These are phyloP conservation scores for Phytophthora melonis DNA, from an alignment of 352 stramenopile genomes.

Conservation along the genomic window DNA sequence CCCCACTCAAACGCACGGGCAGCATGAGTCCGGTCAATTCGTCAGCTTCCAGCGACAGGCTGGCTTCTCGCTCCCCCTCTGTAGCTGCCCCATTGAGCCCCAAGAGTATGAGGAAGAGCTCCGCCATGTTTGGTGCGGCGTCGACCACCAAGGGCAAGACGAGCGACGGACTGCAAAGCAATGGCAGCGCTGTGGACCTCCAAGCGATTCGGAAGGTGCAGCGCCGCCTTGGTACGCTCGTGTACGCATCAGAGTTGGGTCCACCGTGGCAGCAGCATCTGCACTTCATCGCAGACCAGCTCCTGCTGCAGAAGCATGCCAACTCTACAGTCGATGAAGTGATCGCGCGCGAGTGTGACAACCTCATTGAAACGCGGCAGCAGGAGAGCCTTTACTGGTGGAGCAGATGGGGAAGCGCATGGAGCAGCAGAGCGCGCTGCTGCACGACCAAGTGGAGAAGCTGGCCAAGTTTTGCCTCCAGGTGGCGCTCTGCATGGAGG, in stretches of 20 bases:
- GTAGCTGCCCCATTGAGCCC: constrained; percentile 9
- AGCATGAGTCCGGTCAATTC: constrained; percentile 11
- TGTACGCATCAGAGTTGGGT: constrained; percentile 78
- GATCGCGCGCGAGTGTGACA: constrained; percentile 61
- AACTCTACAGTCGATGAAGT: constrained; percentile 81
- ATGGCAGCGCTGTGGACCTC: constrained; percentile 57
- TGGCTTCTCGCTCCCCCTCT: not conserved
- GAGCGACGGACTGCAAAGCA: constrained; percentile 8
- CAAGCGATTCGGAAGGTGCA: constrained; percentile 85
- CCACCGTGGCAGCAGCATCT: constrained; percentile 61
- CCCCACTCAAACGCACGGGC: not conserved
- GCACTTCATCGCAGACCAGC: constrained; percentile 52
- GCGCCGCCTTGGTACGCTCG: constrained; percentile 74
- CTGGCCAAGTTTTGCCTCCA: constrained; percentile 71
- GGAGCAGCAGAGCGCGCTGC: constrained; percentile 57
- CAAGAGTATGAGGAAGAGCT: constrained; percentile 24
- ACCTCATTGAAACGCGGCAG: constrained; percentile 50
- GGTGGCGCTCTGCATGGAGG: constrained; percentile 65
- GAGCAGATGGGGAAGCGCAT: constrained; percentile 65
- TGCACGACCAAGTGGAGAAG: constrained; percentile 71
- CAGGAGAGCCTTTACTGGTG: constrained; percentile 65
- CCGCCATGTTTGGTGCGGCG: constrained; percentile 8
- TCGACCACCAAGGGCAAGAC: constrained; percentile 19
- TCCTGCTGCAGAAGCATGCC: constrained; percentile 66
- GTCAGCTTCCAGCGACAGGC: constrained; percentile 15